Base-by-base conservation (phyloP, 352 stramenopile genomes). In the Globisporangium paddicum region DNA sequence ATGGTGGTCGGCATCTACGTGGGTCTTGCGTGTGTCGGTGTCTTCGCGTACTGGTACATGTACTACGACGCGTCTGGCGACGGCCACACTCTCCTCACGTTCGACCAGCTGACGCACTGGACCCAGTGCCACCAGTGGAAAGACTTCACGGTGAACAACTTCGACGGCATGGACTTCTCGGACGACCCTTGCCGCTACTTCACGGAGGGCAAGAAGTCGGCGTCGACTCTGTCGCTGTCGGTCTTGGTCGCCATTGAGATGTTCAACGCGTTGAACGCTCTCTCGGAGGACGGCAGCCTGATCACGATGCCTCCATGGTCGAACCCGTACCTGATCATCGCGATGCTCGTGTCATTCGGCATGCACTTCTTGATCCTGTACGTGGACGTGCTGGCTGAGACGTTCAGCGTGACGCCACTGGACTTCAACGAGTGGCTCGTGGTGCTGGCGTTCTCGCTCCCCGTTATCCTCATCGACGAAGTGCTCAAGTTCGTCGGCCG, bases 291-390 rank as follows among this genome's bases (percentile, higher is more conserved):
- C 64, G 86, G 87, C 55, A 96, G 82, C 69, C 68, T 98, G 32
- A 30, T 98, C 11, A 94, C 82, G 10, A 96, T 98, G 84, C 92
- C 92, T 19, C 93, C 93, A 45, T 98, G 90, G 90, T 83, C 75
- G 35, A 98, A 98, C 72, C 89, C 89, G 62, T 98, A 97, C 78
- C 71, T 98, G 57, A 70, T 98, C 37, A 75, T 96, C 53, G 94
- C 94, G 34, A 98, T 98, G 83, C 45, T 93, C 32, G 79, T 96
- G 53, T 98, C 90, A 57, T 97, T 98, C 53, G 82, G 68, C 48
- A 86, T 97, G 73, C 94, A 98, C 73, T 98, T 97, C 66, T 64
- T 96, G 32, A 97, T 98, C 58, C 73, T 98, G 55, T 98, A 98
- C 76, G 82, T 98, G 37, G 89, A 96, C 48, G 81, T 91, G 62